phyloP scores from a whole-genome alignment of 306 rosid species.

The Acmispon strigosus region DNA sequence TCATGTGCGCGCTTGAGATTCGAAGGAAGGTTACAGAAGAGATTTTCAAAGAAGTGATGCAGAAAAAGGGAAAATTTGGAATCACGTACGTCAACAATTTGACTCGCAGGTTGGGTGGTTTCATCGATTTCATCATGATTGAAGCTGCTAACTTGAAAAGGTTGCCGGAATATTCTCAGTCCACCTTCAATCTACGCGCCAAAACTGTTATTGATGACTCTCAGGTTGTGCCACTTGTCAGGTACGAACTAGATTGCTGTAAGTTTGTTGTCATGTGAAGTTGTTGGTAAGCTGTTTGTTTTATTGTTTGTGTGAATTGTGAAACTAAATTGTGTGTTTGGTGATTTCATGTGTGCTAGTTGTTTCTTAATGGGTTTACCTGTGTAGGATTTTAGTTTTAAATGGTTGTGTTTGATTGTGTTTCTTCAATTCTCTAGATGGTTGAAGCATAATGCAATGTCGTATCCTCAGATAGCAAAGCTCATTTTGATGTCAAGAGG shows the following conservation, averaged over 20 bases:
- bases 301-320: neutral
- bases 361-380: neutral
- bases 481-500: constrained; percentile 79
- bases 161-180: constrained; percentile 49
- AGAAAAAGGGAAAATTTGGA: constrained; percentile 65
- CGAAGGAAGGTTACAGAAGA: constrained; percentile 78
- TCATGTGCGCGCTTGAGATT: constrained; percentile 77
- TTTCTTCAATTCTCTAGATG: constrained; percentile 47
- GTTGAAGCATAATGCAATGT: constrained; percentile 83
- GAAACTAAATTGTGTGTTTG: neutral
- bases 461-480: constrained; percentile 83
- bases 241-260: constrained; percentile 30
- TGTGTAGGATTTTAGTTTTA: neutral
- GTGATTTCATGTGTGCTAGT: neutral
- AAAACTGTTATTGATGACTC: constrained; percentile 67
- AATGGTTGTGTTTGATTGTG: constrained; percentile 15
- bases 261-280: neutral
- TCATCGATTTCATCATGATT: constrained; percentile 70
- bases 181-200: constrained; percentile 76
- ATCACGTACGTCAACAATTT: constrained; percentile 64
- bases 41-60: constrained; percentile 70
- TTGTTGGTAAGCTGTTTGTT: constrained; percentile 27
- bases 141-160: constrained; percentile 77
- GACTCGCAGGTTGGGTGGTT: constrained; percentile 38
- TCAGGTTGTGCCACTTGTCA: constrained; percentile 66